Percentiles rank a stretch among this genome's conserved stretches.
Conservation (phyloP, 2,329 filamentous ascomycete species). For the Massarina eburnea region DNA sequence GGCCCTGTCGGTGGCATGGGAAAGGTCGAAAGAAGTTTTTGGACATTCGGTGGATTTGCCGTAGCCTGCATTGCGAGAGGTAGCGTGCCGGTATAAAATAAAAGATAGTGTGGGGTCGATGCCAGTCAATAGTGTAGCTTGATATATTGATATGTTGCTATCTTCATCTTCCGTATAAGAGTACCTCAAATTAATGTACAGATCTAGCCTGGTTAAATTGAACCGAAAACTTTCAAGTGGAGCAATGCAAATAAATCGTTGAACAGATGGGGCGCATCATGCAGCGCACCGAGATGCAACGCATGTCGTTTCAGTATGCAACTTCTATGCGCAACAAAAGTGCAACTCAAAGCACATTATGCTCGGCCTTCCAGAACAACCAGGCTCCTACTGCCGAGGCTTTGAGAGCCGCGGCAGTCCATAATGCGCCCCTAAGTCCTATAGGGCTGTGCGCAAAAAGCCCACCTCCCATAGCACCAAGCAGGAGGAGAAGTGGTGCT, state of each 20-base stretch:
- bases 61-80: neutral
- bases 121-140: neutral
- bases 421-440: constrained; percentile 55
- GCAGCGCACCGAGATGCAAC: neutral
- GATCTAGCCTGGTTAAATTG: neutral
- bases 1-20: constrained; percentile 11
- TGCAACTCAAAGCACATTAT: constrained; percentile 13
- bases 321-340: neutral
- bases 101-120: neutral
- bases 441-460: constrained; percentile 55
- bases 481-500: constrained; percentile 54
- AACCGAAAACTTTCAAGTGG: neutral
- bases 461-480: constrained; percentile 58
- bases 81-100: neutral
- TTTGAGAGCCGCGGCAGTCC: constrained; percentile 50
- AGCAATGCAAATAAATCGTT: neutral
- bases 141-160: neutral
- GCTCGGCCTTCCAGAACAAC: constrained; percentile 46
- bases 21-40: constrained; percentile 15
- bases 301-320: constrained; percentile 2
- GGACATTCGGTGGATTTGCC: constrained; percentile 3
- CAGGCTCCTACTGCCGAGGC: constrained; percentile 41
- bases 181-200: neutral
- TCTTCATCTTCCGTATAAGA: neutral
- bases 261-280: neutral